Evolutionary conservation across 768 basidiomycete genomes (phyloP).

Genomic region (Russula earlei): DNA sequence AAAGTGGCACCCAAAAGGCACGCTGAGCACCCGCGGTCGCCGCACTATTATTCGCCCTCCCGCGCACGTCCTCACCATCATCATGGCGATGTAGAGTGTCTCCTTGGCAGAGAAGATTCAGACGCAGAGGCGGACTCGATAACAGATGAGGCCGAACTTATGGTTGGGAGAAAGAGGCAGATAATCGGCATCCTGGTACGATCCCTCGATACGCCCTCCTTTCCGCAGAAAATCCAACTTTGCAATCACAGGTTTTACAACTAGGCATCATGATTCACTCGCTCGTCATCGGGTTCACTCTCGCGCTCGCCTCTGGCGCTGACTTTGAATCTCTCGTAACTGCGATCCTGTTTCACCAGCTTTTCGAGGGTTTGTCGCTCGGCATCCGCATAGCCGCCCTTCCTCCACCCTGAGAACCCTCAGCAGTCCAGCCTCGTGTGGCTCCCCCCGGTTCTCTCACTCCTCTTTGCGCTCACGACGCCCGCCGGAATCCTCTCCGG

Average conservation of each 20-base stretch:
- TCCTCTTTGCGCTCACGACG: slow-evolving; percentile 66
- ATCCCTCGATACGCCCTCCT: slow-evolving; percentile 4
- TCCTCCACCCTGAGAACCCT: slow-evolving; percentile 30
- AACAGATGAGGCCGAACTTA: slow-evolving; percentile 22
- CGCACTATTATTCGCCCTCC: neutral
- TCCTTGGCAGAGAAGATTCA: neutral
- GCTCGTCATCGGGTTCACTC: slow-evolving; percentile 68
- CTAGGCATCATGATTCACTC: slow-evolving; percentile 82
- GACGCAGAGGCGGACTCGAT: slow-evolving; percentile 4
- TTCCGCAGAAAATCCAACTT: neutral
- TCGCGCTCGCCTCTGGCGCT: slow-evolving; percentile 56
- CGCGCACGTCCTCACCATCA: slow-evolving; percentile 4
- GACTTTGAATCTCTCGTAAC: slow-evolving; percentile 69
- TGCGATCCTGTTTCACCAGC: slow-evolving; percentile 72
- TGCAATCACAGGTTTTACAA: slow-evolving; percentile 55
- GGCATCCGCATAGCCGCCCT: slow-evolving; percentile 71
- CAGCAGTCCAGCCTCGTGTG: slow-evolving; percentile 17
- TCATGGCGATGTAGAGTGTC: slow-evolving; percentile 16
- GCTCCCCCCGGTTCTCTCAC: slow-evolving; percentile 44
- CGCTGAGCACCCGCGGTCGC: neutral
- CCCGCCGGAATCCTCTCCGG: slow-evolving; percentile 61
- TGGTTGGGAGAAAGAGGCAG: slow-evolving; percentile 48
- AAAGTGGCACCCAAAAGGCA: neutral
- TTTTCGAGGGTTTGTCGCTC: slow-evolving; percentile 77
- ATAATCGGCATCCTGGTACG: slow-evolving; percentile 67